Evolutionary conservation across 2,329 filamentous ascomycete species (phyloP).

Genomic region (Byssothecium circinans): DNA sequence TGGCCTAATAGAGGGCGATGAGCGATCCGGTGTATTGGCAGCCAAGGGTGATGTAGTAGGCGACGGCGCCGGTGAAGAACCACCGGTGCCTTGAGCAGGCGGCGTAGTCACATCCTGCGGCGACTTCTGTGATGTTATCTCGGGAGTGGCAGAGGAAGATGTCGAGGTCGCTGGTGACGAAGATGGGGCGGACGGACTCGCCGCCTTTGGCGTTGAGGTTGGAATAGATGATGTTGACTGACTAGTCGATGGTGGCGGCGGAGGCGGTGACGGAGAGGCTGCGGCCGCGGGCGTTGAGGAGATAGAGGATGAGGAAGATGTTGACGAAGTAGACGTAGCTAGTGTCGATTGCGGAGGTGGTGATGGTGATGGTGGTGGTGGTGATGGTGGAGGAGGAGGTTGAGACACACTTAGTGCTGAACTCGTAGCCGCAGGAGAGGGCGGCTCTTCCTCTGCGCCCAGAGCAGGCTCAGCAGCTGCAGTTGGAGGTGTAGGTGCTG

Average conservation of each 20-base stretch:
- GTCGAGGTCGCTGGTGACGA: constrained; percentile 1
- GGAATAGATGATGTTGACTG: not conserved
- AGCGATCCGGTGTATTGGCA: not conserved
- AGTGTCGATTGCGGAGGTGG: not conserved
- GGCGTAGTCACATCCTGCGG: not conserved
- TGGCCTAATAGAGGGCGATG: not conserved
- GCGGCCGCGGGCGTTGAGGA: not conserved
- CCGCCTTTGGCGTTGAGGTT: not conserved
- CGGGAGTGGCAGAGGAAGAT: not conserved
- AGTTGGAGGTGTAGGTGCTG: not conserved
- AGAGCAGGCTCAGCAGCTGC: constrained; percentile 1
- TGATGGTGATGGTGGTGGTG: too few relatives aligned
- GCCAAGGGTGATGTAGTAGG: not conserved
- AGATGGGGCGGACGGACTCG: not conserved
- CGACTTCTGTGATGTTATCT: not conserved
- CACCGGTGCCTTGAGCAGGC: not conserved
- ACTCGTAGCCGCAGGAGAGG: not conserved
- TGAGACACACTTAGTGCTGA: not conserved
- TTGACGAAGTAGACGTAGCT: not conserved
- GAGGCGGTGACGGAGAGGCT: not conserved
- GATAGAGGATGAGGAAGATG: not conserved
- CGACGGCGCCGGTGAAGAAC: not conserved
- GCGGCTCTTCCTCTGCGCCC: not conserved
- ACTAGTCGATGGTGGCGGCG: not conserved
- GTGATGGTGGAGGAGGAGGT: not conserved